These are phyloP conservation scores for Tricholoma saponaceum DNA, from an alignment of 768 basidiomycete genomes.

Conservation along the genomic window DNA sequence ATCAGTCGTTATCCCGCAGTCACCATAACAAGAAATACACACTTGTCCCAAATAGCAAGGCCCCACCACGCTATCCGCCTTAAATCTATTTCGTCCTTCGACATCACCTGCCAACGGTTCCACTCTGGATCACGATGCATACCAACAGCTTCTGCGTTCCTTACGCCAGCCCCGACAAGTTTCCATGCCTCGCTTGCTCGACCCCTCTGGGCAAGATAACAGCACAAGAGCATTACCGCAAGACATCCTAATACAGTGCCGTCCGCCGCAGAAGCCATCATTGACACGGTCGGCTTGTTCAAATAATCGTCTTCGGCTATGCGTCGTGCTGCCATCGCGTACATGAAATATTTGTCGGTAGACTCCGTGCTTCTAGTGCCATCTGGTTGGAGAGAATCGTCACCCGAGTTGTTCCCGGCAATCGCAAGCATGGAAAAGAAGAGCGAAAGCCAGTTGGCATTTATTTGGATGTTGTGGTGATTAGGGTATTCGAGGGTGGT, in stretches of 20 bases:
- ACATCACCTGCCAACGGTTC: slow-evolving; percentile 38
- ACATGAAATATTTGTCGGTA: slow-evolving; percentile 33
- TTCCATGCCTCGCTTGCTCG: slow-evolving; percentile 49
- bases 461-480: slow-evolving; percentile 33
- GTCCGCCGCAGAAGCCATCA: slow-evolving; percentile 37
- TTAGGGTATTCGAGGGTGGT: slow-evolving; percentile 29
- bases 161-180: slow-evolving; percentile 35
- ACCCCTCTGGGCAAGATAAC: slow-evolving; percentile 43
- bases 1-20: slow-evolving; percentile 4
- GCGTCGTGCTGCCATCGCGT: slow-evolving; percentile 40
- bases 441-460: slow-evolving; percentile 47
- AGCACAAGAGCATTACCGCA: slow-evolving; percentile 39
- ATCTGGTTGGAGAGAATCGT: background rate
- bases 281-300: slow-evolving; percentile 27
- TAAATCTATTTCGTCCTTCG: slow-evolving; percentile 36
- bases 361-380: slow-evolving; percentile 1
- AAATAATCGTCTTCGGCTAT: slow-evolving; percentile 43
- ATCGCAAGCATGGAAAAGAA: slow-evolving; percentile 43
- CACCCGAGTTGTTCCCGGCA: slow-evolving; percentile 20
- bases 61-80: slow-evolving; percentile 43
- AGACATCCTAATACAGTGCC: slow-evolving; percentile 45
- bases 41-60: slow-evolving; percentile 41
- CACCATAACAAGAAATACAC: slow-evolving; percentile 11
- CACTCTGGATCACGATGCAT: slow-evolving; percentile 42
- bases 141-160: slow-evolving; percentile 36